These are phyloP conservation scores for Saprolegnia diclina DNA, from an alignment of 352 stramenopile genomes.

Conservation along the genomic window DNA sequence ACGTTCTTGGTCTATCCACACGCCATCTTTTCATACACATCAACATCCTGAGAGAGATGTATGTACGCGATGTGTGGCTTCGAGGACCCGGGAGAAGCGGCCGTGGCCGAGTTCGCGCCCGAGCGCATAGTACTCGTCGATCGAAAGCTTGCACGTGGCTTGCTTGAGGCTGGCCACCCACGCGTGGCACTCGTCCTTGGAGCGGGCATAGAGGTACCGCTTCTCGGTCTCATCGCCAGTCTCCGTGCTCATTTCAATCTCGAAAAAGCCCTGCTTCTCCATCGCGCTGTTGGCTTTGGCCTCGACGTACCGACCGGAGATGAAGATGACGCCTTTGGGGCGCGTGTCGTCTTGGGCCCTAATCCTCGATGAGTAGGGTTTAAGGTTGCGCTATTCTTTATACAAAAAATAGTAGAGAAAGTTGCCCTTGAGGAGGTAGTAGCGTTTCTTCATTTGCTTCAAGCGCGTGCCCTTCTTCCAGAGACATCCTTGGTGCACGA, in stretches of 20 bases:
- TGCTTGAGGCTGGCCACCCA: slow-evolving; percentile 73
- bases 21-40: slow-evolving; percentile 21
- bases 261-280: slow-evolving; percentile 80
- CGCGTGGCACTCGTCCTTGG: slow-evolving; percentile 59
- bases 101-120: slow-evolving; percentile 82
- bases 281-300: slow-evolving; percentile 47
- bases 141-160: slow-evolving; percentile 82
- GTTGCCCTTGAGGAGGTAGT: slow-evolving; percentile 82
- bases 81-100: slow-evolving; percentile 85
- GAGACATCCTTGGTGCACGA: slow-evolving; percentile 32
- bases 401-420: slow-evolving; percentile 87
- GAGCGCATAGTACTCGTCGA: slow-evolving; percentile 88
- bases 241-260: slow-evolving; percentile 81
- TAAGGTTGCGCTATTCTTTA: slow-evolving; percentile 18
- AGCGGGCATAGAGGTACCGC: slow-evolving; percentile 78
- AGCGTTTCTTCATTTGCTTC: slow-evolving; percentile 82
- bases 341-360: slow-evolving; percentile 63
- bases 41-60: slow-evolving; percentile 6
- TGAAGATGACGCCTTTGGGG: slow-evolving; percentile 68
- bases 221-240: slow-evolving; percentile 59
- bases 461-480: slow-evolving; percentile 75
- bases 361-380: not conserved
- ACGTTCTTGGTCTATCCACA: slow-evolving; percentile 36
- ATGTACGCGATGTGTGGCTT: slow-evolving; percentile 56
- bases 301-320: slow-evolving; percentile 78